Conservation (phyloP, 768 basidiomycete species). For the Podaxis sp. region DNA sequence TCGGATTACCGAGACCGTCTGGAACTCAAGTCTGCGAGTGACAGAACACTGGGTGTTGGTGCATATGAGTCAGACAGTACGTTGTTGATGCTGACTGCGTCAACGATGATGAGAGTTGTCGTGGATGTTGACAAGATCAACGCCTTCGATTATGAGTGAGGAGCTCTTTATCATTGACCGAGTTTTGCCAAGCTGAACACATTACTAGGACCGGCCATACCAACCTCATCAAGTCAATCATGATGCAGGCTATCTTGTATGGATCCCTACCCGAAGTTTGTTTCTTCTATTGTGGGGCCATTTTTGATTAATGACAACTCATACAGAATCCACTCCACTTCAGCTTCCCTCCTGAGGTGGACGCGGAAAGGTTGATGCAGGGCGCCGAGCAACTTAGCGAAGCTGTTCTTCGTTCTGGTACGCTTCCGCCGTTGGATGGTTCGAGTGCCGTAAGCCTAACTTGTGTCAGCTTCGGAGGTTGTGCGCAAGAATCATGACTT, state of each 20-base stretch:
- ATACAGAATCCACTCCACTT: slow-evolving; percentile 72
- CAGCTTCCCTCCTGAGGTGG: slow-evolving; percentile 75
- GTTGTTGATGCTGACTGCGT: slow-evolving; percentile 60
- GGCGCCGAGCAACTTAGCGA: slow-evolving; percentile 73
- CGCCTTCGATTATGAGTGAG: slow-evolving; percentile 61
- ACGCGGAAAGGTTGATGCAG: slow-evolving; percentile 74
- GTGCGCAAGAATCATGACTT: slow-evolving; percentile 77
- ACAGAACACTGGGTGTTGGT: slow-evolving; percentile 69
- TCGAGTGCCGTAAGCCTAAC: not conserved
- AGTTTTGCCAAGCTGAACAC: slow-evolving; percentile 1
- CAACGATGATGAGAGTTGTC: slow-evolving; percentile 62
- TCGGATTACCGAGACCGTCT: slow-evolving; percentile 69
- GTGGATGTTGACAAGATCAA: slow-evolving; percentile 59
- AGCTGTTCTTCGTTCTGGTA: slow-evolving; percentile 72
- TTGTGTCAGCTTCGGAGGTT: slow-evolving; percentile 51
- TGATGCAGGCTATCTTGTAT: slow-evolving; percentile 82
- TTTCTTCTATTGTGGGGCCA: not conserved
- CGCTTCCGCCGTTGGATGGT: not conserved
- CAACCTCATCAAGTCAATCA: slow-evolving; percentile 68
- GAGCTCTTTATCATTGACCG: slow-evolving; percentile 3
- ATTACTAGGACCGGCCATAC: slow-evolving; percentile 52
- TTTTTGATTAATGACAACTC: not conserved
- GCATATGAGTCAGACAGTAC: slow-evolving; percentile 45
- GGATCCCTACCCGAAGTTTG: slow-evolving; percentile 61
- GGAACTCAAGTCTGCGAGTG: slow-evolving; percentile 61